phyloP scores from a whole-genome alignment of 352 stramenopile species.

The Phytopythium mirpurense region DNA sequence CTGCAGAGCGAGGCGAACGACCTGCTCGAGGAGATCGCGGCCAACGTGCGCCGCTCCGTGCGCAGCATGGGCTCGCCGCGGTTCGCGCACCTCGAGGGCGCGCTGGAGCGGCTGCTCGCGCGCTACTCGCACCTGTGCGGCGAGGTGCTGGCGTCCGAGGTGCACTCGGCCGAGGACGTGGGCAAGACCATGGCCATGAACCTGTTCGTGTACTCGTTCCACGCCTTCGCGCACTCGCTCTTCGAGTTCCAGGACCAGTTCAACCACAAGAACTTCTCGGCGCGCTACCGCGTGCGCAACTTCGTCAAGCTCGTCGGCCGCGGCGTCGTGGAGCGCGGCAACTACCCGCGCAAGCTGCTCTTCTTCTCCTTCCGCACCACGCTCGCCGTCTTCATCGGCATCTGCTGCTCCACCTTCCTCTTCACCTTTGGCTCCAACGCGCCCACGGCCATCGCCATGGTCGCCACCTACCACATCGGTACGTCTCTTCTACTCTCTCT shows the following conservation, averaged over 20 bases:
- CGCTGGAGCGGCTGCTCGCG: constrained; percentile 41
- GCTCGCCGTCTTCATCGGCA: constrained; percentile 45
- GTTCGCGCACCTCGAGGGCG: constrained; percentile 45
- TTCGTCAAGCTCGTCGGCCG: constrained; percentile 44
- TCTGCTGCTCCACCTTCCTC: constrained; percentile 64
- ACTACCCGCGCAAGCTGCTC: constrained; percentile 38
- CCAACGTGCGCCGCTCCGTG: constrained; percentile 22
- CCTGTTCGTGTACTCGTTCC: constrained; percentile 78
- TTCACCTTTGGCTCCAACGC: constrained; percentile 66
- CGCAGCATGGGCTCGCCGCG: constrained; percentile 35
- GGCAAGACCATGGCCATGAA: constrained; percentile 69
- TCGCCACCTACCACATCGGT: constrained; percentile 60
- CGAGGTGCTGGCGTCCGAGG: constrained; percentile 32
- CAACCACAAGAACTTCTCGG: constrained; percentile 68
- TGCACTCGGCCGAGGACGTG: constrained; percentile 44
- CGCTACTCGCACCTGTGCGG: constrained; percentile 60
- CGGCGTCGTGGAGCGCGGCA: constrained; percentile 30
- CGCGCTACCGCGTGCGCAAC: constrained; percentile 35
- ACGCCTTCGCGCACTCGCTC: constrained; percentile 58
- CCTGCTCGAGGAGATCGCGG: constrained; percentile 60
- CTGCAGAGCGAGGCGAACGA: constrained; percentile 60
- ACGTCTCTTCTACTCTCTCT: background rate
- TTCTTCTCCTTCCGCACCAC: constrained; percentile 63
- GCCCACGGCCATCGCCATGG: constrained; percentile 64
- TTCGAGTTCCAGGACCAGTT: constrained; percentile 61